Conservation (phyloP, 768 basidiomycete species). For the Royoungia palumana region DNA sequence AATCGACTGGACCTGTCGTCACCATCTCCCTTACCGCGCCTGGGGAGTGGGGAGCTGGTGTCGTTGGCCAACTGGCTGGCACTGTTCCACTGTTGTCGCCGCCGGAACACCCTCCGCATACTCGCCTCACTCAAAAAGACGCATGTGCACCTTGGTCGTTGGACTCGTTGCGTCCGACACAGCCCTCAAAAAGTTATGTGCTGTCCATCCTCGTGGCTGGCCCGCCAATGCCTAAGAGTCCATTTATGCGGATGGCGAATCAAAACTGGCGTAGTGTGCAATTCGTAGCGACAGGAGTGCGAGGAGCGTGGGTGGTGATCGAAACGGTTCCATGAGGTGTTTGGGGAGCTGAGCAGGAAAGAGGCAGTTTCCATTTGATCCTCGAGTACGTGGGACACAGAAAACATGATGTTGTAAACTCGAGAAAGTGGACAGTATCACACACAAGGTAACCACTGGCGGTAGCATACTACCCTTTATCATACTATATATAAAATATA, state of each 20-base stretch:
- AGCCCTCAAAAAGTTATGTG: conserved; percentile 34
- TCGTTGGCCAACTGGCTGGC: conserved; percentile 38
- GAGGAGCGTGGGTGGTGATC: conserved; percentile 79
- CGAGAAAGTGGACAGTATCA: too few relatives aligned
- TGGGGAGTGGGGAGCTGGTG: conserved; percentile 1
- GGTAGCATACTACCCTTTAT: too few relatives aligned
- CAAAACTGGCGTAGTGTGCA: conserved; percentile 26
- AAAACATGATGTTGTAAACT: too few relatives aligned
- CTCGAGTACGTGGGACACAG: too few relatives aligned
- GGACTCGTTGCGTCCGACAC: conserved; percentile 23
- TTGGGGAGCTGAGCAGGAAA: conserved; percentile 48
- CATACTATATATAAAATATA: too few relatives aligned
- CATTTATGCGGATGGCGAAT: conserved; percentile 54
- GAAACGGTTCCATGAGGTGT: conserved; percentile 58
- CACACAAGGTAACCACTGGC: too few relatives aligned
- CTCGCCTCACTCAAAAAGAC: conserved; percentile 35
- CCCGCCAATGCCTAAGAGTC: conserved; percentile 67
- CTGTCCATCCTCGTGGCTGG: conserved; percentile 42
- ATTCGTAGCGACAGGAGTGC: conserved; percentile 45
- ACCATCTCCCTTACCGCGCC: conserved; percentile 38
- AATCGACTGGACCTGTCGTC: conserved; percentile 32
- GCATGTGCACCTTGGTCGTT: conserved; percentile 24
- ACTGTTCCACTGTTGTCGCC: conserved; percentile 52
- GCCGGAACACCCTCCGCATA: conserved; percentile 44
- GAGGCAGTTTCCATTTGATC: conserved; percentile 6